Evolutionary conservation across 2,329 filamentous ascomycete genomes (phyloP).

Genomic region (Lachnellula cervina): DNA sequence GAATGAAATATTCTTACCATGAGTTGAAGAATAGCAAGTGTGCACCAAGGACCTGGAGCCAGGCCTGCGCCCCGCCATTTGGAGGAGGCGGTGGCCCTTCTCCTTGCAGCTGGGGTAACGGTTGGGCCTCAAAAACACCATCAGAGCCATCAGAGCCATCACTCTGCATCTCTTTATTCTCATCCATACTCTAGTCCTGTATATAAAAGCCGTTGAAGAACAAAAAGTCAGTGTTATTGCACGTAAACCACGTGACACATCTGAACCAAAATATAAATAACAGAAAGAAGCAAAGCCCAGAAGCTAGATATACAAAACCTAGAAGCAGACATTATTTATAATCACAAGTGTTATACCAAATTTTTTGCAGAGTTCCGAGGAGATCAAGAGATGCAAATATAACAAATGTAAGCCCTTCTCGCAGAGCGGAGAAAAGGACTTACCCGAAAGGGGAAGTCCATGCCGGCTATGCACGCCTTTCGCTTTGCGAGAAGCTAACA

Average conservation of each 20-base stretch:
- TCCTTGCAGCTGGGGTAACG: not conserved
- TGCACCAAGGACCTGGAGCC: slow-evolving; percentile 48
- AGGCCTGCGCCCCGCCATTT: slow-evolving; percentile 50
- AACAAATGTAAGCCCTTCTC: too few relatives aligned
- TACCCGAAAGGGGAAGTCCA: too few relatives aligned
- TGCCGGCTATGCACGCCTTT: too few relatives aligned
- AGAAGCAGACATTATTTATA: not conserved
- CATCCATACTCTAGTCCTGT: not conserved
- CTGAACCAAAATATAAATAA: not conserved
- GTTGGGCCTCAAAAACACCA: not conserved
- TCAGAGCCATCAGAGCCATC: not conserved
- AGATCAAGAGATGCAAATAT: too few relatives aligned
- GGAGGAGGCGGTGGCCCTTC: slow-evolving; percentile 11
- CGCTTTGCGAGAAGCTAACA: too few relatives aligned
- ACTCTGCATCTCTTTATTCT: not conserved
- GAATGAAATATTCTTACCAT: slow-evolving; percentile 1
- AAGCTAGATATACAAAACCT: not conserved
- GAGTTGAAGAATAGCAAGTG: slow-evolving; percentile 9
- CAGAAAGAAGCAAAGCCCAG: not conserved
- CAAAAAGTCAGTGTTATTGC: not conserved
- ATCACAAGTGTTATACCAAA: not conserved
- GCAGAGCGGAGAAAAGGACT: too few relatives aligned
- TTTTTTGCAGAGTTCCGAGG: too few relatives aligned
- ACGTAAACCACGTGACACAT: not conserved
- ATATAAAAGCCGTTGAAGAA: not conserved